phyloP scores from a whole-genome alignment of 768 basidiomycete genomes.

The Pulveroboletus sp. region DNA sequence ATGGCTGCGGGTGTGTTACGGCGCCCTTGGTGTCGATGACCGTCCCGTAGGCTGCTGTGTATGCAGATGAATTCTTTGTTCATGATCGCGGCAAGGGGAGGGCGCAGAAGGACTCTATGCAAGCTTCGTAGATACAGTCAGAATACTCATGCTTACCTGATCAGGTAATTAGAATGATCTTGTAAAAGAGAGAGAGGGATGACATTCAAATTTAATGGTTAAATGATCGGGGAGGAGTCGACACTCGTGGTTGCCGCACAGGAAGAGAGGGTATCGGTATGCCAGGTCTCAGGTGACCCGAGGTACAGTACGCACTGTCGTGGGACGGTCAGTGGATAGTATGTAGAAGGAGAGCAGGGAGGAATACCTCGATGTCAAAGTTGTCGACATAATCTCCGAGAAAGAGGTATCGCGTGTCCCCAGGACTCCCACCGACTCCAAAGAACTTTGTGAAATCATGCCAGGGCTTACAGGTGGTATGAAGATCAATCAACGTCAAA shows the following conservation, averaged over 20 bases:
- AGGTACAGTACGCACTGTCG: slow-evolving; percentile 91
- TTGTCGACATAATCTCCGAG: slow-evolving; percentile 92
- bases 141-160: slow-evolving; percentile 99
- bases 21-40: too few relatives aligned
- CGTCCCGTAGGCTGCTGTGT: slow-evolving; percentile 95
- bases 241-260: slow-evolving; percentile 98
- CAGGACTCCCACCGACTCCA: slow-evolving; percentile 89
- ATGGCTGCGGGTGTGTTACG: too few relatives aligned
- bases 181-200: slow-evolving; percentile 31
- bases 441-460: slow-evolving; percentile 95
- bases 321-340: slow-evolving; percentile 5
- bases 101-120: slow-evolving; percentile 96
- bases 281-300: slow-evolving; percentile 99
- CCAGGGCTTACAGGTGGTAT: too few relatives aligned
- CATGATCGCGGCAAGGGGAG: slow-evolving; percentile 94
- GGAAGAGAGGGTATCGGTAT: slow-evolving; percentile 90
- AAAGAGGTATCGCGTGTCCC: slow-evolving; percentile 89
- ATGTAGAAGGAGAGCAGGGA: background rate
- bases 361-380: slow-evolving; percentile 83
- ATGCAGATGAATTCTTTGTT: slow-evolving; percentile 99
- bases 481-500: slow-evolving; percentile 17
- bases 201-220: slow-evolving; percentile 98
- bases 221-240: slow-evolving; percentile 98
- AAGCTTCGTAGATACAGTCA: slow-evolving; percentile 92
- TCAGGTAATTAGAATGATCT: background rate